Evolutionary conservation across 805 yeast species (phyloP), one percentile per base, ranked within the genome.

Genomic region (Dipodascus albidus): DNA sequence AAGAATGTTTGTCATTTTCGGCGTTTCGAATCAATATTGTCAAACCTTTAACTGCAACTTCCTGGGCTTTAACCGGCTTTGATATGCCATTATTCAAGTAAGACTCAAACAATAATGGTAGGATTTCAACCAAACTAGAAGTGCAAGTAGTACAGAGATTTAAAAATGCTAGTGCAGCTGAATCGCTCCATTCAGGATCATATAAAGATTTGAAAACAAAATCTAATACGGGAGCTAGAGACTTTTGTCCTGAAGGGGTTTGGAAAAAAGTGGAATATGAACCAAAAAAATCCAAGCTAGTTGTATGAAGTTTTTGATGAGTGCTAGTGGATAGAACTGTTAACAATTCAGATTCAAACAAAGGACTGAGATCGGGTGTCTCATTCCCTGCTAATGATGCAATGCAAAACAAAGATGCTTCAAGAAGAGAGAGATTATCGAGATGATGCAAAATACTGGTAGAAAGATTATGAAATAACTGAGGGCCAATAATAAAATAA

Each of bases 221-320:
- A 47, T 77, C 77, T 53, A 87, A 74, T 1, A 83, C 78, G 0
- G 65, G 59, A 0, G 79, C 70, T 9, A 85, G 65, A 57, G 72
- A 78, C 1, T 60, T 58, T 8, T 63, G 55, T 2, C 87, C 86
- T 3, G 55, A 57, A 0, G 68, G 59, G 0, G 73, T 62, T 57
- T 76, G 76, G 64, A 83, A 83, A 60, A 77, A 85, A 63, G 80
- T 78, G 42, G 76, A 80, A 47, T 82, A 73, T 0, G 81, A 74
- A 0, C 88, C 79, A 2, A 87, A 68, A 49, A 81, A 77, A 49
- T 73, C 74, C 3, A 83, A 38, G n/a, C 44, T 76, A 2, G 81
- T 72, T 0, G 85, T 77, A 49, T 75, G 73, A 31, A 74, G 62
- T 2, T 76, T 67, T 48, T 67, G 62, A 3, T 54, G 47, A 41